Percentiles rank a stretch among this genome's conserved stretches.
Conservation (phyloP, 2,329 filamentous ascomycete genomes). For the Aureobasidium sp. region DNA sequence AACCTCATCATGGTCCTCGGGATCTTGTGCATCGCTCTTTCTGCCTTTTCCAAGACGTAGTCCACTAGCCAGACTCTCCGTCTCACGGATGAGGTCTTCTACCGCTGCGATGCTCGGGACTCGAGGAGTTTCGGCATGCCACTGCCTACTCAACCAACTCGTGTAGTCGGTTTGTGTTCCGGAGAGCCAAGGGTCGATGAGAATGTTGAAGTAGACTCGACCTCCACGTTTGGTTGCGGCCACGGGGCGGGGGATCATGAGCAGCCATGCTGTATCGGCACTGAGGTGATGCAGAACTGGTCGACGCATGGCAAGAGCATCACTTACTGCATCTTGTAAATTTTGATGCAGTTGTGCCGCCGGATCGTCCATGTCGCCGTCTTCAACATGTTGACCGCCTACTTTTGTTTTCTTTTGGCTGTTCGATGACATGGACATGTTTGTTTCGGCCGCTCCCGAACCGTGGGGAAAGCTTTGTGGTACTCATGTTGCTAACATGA, state of each 20-base stretch:
- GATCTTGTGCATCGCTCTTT: conserved; percentile 17
- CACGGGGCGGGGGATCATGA: conserved; percentile 53
- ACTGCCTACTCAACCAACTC: conserved; percentile 58
- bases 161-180: conserved; percentile 57
- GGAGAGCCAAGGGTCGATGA: conserved; percentile 58
- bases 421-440: conserved; percentile 8
- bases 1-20: conserved; percentile 12
- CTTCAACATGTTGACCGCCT: neutral
- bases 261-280: conserved; percentile 58
- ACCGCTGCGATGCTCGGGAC: conserved; percentile 50
- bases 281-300: conserved; percentile 57
- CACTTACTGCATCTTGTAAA: conserved; percentile 33
- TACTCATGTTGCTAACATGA: neutral
- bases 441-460: conserved; percentile 4
- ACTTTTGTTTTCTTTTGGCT: conserved; percentile 1
- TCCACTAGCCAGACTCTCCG: conserved; percentile 38
- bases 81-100: conserved; percentile 41
- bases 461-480: neutral
- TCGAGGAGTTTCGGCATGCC: conserved; percentile 48
- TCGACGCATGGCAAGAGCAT: conserved; percentile 34
- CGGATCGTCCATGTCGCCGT: conserved; percentile 21
- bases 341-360: conserved; percentile 36
- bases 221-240: conserved; percentile 34
- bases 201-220: conserved; percentile 52
- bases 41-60: conserved; percentile 18